Conservation (phyloP, 768 basidiomycete genomes). For the Amanita thiersii region DNA sequence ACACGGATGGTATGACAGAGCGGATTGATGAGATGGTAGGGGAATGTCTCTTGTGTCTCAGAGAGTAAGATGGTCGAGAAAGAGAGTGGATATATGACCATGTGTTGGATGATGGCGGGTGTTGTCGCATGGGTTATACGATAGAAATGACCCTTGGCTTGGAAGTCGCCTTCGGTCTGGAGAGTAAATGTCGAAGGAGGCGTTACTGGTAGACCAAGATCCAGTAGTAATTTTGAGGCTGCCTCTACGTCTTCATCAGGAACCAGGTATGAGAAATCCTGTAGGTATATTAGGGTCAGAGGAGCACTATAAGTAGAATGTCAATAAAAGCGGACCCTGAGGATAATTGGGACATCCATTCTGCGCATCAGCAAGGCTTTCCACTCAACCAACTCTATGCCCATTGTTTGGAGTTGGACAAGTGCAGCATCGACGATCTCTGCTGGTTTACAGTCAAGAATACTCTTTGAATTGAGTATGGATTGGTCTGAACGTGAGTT, state of each 20-base stretch:
- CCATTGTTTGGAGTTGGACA: constrained; percentile 12
- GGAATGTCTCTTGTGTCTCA: constrained; percentile 14
- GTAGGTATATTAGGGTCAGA: neutral
- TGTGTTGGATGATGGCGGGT: constrained; percentile 13
- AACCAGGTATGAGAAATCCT: constrained; percentile 20
- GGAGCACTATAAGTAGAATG: too few species aligned
- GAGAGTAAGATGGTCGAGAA: constrained; percentile 17
- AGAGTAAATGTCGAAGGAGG: constrained; percentile 14
- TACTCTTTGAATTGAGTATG: too few species aligned
- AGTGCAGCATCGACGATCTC: constrained; percentile 20
- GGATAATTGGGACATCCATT: constrained; percentile 19
- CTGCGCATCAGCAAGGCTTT: constrained; percentile 16
- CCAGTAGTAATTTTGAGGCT: constrained; percentile 16
- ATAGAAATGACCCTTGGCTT: constrained; percentile 14
- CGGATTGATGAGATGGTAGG: constrained; percentile 12
- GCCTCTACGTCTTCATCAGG: constrained; percentile 13
- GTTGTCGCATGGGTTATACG: constrained; percentile 14
- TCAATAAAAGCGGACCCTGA: constrained; percentile 13
- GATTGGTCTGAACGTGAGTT: too few species aligned
- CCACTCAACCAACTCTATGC: constrained; percentile 20
- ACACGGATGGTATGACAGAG: constrained; percentile 16
- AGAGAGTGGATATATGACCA: constrained; percentile 17
- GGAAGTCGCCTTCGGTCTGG: constrained; percentile 16
- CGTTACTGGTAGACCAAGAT: constrained; percentile 16
- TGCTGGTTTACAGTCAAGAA: constrained; percentile 13